A percentile compares a stretch with the other conserved stretches of the same genome.
These are phyloP conservation scores for Groenewaldozyma tartarivorans DNA, from an alignment of 805 yeast species.

Conservation along the genomic window DNA sequence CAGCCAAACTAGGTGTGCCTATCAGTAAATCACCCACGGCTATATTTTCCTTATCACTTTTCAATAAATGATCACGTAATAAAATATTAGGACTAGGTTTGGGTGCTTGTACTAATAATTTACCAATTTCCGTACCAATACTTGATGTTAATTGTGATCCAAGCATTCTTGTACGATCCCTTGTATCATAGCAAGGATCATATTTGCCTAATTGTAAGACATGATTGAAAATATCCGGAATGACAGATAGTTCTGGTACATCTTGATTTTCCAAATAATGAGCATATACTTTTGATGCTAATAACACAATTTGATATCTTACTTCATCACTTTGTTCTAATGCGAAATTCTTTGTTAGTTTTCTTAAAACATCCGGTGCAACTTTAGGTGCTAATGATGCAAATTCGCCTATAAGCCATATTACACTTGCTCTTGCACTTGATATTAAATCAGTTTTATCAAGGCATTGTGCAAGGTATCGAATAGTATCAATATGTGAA, in stretches of 20 bases:
- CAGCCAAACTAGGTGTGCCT: conserved; percentile 23
- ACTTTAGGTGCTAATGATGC: conserved; percentile 37
- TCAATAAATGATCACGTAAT: conserved; percentile 9
- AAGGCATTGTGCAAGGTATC: conserved; percentile 34
- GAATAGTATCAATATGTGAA: conserved; percentile 45
- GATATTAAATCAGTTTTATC: conserved; percentile 16
- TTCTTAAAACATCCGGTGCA: conserved; percentile 70
- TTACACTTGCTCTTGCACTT: conserved; percentile 66
- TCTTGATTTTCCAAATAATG: conserved; percentile 35
- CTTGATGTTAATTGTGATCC: conserved; percentile 47
- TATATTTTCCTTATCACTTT: background rate
- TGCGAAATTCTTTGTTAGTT: conserved; percentile 40
- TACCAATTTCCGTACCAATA: conserved; percentile 50
- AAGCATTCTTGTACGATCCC: conserved; percentile 78
- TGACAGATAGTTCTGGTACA: conserved; percentile 15
- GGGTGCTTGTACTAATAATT: conserved; percentile 65
- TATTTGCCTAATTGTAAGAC: conserved; percentile 57
- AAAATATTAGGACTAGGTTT: conserved; percentile 47
- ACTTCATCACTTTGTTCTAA: conserved; percentile 45
- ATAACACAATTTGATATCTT: conserved; percentile 58
- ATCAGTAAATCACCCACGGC: conserved; percentile 16
- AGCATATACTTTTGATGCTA: conserved; percentile 65
- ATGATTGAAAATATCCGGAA: conserved; percentile 48
- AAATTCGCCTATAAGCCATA: conserved; percentile 90
- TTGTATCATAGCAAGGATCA: conserved; percentile 64